Conservation (phyloP, 306 rosid species). For the Vicia sativa region DNA sequence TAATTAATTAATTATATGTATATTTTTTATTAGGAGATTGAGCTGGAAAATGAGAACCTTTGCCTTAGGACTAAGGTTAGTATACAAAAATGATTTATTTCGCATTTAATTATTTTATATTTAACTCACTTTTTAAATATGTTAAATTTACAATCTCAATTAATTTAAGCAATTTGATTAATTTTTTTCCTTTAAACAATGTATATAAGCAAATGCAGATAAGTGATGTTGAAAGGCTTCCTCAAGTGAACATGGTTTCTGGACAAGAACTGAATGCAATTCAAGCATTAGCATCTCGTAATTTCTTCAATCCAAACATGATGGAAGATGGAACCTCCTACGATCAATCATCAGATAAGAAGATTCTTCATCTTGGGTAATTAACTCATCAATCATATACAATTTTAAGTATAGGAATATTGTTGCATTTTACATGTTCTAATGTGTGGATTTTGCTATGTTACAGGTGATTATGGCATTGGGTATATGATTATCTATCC, state of each 20-base stretch:
- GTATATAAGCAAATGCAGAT: slow-evolving; percentile 47
- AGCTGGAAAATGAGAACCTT: slow-evolving; percentile 84
- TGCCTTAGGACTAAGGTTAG: slow-evolving; percentile 81
- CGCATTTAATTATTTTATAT: background rate
- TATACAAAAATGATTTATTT: background rate
- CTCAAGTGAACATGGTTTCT: slow-evolving; percentile 74
- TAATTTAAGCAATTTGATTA: background rate
- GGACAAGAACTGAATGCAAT: slow-evolving; percentile 74
- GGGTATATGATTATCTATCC: no score
- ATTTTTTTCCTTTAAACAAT: background rate
- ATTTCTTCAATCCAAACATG: slow-evolving; percentile 67
- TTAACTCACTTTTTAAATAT: no score
- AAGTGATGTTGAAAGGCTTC: slow-evolving; percentile 77
- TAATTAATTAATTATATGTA: background rate
- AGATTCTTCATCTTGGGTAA: slow-evolving; percentile 84
- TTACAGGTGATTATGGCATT: slow-evolving; percentile 38
- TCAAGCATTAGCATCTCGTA: slow-evolving; percentile 79
- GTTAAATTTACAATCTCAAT: no score
- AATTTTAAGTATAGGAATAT: background rate
- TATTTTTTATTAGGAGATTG: slow-evolving; percentile 59
- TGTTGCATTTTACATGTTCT: background rate
- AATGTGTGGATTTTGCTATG: slow-evolving; percentile 18
- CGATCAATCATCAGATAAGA: slow-evolving; percentile 72
- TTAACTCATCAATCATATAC: background rate
- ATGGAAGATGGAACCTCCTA: slow-evolving; percentile 61